Evolutionary conservation across 805 yeast species (phyloP).

Genomic region (Peterozyma toletana): DNA sequence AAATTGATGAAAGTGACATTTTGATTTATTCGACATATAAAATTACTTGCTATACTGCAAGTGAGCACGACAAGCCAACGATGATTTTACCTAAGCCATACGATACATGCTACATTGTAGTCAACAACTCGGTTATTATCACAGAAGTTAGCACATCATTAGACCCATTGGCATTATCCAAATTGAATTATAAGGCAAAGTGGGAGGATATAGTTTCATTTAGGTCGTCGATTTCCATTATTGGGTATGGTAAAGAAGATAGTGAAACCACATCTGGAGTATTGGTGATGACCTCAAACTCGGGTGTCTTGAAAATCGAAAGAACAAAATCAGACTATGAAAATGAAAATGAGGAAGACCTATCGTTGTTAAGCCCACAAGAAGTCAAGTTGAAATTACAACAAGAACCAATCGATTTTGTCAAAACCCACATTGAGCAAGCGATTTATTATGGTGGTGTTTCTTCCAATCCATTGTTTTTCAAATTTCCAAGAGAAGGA

Average conservation of each 20-base stretch:
- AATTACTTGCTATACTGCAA: slow-evolving; percentile 39
- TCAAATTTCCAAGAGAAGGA: slow-evolving; percentile 27
- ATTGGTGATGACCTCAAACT: slow-evolving; percentile 37
- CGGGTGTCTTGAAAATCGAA: slow-evolving; percentile 60
- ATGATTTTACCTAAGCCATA: slow-evolving; percentile 53
- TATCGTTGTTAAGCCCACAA: not conserved
- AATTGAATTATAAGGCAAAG: slow-evolving; percentile 30
- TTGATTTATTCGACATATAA: slow-evolving; percentile 59
- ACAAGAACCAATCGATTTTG: slow-evolving; percentile 22
- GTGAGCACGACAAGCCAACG: slow-evolving; percentile 30
- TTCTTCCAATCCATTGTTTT: slow-evolving; percentile 36
- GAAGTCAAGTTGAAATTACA: slow-evolving; percentile 8
- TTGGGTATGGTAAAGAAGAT: slow-evolving; percentile 43
- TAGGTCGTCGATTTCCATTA: slow-evolving; percentile 40
- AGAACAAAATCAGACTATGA: slow-evolving; percentile 24
- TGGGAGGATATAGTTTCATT: slow-evolving; percentile 82
- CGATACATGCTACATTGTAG: slow-evolving; percentile 38
- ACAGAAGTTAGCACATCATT: slow-evolving; percentile 46
- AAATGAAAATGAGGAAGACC: slow-evolving; percentile 13
- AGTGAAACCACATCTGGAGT: slow-evolving; percentile 6
- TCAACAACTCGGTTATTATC: slow-evolving; percentile 55
- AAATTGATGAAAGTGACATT: slow-evolving; percentile 42
- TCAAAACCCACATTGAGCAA: slow-evolving; percentile 76
- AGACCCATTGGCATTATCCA: slow-evolving; percentile 19
- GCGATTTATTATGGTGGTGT: slow-evolving; percentile 53